Conservation (phyloP, 768 basidiomycete genomes). For the Suillus discolor region DNA sequence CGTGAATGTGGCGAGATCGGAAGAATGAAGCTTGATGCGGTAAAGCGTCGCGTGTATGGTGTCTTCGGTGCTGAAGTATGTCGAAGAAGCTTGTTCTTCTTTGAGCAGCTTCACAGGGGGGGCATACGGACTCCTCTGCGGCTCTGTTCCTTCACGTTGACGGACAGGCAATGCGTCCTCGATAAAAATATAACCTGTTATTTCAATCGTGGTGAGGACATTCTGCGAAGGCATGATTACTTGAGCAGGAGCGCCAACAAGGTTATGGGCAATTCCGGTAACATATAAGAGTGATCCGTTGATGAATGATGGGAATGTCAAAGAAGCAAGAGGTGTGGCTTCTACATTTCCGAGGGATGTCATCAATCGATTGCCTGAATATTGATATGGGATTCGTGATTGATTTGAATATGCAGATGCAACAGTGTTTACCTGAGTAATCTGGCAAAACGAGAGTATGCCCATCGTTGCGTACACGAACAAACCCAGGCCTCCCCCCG, state of each 20-base stretch:
- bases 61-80: conserved; percentile 30
- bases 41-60: conserved; percentile 33
- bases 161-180: conserved; percentile 58
- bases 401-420: conserved; percentile 9
- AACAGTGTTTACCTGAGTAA: conserved; percentile 46
- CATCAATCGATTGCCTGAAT: conserved; percentile 60
- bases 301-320: conserved; percentile 56
- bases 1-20: conserved; percentile 56
- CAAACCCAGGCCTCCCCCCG: conserved; percentile 61
- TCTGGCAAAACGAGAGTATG: conserved; percentile 63
- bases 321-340: conserved; percentile 54
- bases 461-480: conserved; percentile 55
- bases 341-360: conserved; percentile 68
- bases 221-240: conserved; percentile 59
- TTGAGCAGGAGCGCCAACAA: conserved; percentile 44
- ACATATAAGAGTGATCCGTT: conserved; percentile 65
- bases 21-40: conserved; percentile 44
- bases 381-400: neutral
- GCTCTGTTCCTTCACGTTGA: conserved; percentile 37
- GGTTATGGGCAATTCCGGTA: conserved; percentile 57
- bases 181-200: conserved; percentile 57
- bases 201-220: conserved; percentile 47
- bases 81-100: conserved; percentile 42
- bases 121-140: conserved; percentile 53
- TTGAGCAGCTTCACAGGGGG: conserved; percentile 59